phyloP scores from a whole-genome alignment of 768 basidiomycete genomes.

The Podaxis sp. region DNA sequence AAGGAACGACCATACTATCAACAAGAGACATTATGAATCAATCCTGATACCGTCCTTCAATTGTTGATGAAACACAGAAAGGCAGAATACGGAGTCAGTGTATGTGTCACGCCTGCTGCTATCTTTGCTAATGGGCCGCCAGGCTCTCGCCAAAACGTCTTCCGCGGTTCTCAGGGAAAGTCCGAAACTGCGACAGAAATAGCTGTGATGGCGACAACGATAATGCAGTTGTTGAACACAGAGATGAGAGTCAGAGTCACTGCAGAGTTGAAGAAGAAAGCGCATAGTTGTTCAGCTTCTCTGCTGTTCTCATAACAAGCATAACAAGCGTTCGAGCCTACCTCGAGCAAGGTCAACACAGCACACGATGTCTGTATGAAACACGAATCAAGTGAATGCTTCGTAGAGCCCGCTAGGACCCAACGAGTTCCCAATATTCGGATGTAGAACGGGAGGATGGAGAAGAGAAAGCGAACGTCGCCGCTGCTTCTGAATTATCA shows the following conservation, averaged over 20 bases:
- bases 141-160: conserved; percentile 72
- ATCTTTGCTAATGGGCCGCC: conserved; percentile 57
- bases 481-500: too few relatives aligned
- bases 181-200: conserved; percentile 79
- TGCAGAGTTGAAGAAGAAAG: too few relatives aligned
- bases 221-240: too few relatives aligned
- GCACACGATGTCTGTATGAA: conserved; percentile 94
- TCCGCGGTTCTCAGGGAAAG: conserved; percentile 63
- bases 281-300: background rate
- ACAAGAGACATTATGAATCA: background rate
- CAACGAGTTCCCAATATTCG: conserved; percentile 75
- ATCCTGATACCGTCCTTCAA: background rate
- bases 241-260: too few relatives aligned
- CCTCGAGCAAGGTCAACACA: conserved; percentile 89
- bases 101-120: conserved; percentile 79
- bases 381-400: conserved; percentile 85
- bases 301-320: background rate
- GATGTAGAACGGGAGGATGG: too few relatives aligned
- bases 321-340: conserved; percentile 29
- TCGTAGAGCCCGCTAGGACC: conserved; percentile 73
- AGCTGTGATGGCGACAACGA: conserved; percentile 60
- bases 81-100: conserved; percentile 75
- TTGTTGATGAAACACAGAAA: background rate
- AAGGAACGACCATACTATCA: too few relatives aligned
- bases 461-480: too few relatives aligned